Percentiles rank a stretch among this genome's conserved stretches.
Evolutionary conservation across 1,139 yeast genomes (phyloP).

Genomic region (Casaregolazyma lundiana): DNA sequence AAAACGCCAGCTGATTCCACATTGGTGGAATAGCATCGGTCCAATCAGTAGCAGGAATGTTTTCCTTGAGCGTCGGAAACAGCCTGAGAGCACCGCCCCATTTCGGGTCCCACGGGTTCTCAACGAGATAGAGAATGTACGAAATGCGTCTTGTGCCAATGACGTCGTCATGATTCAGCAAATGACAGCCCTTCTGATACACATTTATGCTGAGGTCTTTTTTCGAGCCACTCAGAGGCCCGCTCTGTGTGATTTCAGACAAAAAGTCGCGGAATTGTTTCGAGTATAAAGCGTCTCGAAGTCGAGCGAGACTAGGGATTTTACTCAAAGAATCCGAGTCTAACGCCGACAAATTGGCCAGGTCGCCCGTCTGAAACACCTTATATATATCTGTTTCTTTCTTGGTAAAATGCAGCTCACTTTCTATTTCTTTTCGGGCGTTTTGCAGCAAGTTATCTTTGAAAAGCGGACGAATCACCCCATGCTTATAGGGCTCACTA

Average conservation of each 20-base stretch:
- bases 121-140: slow-evolving; percentile 69
- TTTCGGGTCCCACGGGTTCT: slow-evolving; percentile 63
- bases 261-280: slow-evolving; percentile 76
- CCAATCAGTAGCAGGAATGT: slow-evolving; percentile 81
- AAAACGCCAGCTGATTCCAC: slow-evolving; percentile 93
- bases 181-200: slow-evolving; percentile 88
- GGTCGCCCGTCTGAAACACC: slow-evolving; percentile 91
- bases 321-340: slow-evolving; percentile 69
- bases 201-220: slow-evolving; percentile 92
- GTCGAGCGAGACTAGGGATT: slow-evolving; percentile 66
- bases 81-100: slow-evolving; percentile 92
- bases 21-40: slow-evolving; percentile 74
- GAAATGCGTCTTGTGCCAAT: slow-evolving; percentile 93
- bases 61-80: slow-evolving; percentile 81
- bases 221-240: slow-evolving; percentile 80
- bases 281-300: slow-evolving; percentile 84
- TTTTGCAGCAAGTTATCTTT: slow-evolving; percentile 70
- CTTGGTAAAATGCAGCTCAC: slow-evolving; percentile 81
- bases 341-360: slow-evolving; percentile 86
- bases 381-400: slow-evolving; percentile 97
- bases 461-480: slow-evolving; percentile 67
- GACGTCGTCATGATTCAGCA: slow-evolving; percentile 94
- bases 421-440: slow-evolving; percentile 79
- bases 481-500: slow-evolving; percentile 85
- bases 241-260: slow-evolving; percentile 82